Conservation (phyloP, 768 basidiomycete species). For the Strobilomyces dryophilus region DNA sequence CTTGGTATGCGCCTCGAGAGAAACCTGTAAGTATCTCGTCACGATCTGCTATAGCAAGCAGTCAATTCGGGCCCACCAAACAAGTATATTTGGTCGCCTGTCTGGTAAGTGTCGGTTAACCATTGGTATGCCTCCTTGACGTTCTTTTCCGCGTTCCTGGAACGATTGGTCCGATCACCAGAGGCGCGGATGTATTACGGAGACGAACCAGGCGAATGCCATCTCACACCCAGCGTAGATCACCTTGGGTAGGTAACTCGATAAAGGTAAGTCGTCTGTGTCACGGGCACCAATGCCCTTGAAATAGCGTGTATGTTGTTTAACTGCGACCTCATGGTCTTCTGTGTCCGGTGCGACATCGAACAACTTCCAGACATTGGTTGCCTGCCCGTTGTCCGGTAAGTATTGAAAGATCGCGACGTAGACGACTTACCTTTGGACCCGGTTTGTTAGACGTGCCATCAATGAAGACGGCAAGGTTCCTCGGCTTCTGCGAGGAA, state of each 20-base stretch:
- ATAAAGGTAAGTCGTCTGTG: too few species aligned
- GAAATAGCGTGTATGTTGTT: not conserved
- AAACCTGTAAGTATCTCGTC: not conserved
- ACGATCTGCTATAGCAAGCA: not conserved
- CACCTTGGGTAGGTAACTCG: not conserved
- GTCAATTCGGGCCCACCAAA: not conserved
- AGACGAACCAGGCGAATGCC: not conserved
- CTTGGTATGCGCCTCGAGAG: not conserved
- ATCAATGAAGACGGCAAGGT: too few species aligned
- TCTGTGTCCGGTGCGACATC: not conserved
- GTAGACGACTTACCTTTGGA: too few species aligned
- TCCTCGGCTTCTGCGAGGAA: too few species aligned
- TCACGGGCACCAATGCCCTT: not conserved
- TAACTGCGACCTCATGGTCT: too few species aligned
- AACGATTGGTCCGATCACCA: not conserved
- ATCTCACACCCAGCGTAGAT: not conserved
- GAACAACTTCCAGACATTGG: not conserved
- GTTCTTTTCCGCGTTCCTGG: not conserved
- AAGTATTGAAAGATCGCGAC: too few species aligned
- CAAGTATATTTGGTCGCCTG: not conserved
- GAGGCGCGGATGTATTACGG: not conserved
- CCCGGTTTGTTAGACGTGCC: too few species aligned
- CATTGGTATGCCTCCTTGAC: not conserved
- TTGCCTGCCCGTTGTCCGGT: not conserved
- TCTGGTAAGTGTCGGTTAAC: not conserved